Conservation (phyloP, 1,139 yeast genomes). For the Eremothecium cymbalariae region DNA sequence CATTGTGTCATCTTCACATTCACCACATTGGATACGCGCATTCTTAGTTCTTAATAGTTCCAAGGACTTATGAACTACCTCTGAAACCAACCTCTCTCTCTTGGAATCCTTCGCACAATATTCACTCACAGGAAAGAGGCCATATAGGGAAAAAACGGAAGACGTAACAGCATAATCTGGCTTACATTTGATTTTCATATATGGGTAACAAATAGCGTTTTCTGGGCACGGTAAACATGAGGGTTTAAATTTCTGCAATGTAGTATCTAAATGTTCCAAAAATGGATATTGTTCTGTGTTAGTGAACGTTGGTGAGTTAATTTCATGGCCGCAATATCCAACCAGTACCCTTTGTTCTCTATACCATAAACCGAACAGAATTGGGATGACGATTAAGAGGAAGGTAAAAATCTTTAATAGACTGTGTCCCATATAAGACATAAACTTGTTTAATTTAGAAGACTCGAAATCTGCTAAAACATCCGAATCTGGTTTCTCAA, state of each 20-base stretch:
- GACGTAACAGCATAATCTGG: slow-evolving; percentile 52
- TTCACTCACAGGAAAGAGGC: slow-evolving; percentile 51
- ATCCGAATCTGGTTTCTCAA: slow-evolving; percentile 3
- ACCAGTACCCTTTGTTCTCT: slow-evolving; percentile 49
- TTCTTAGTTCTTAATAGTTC: slow-evolving; percentile 60
- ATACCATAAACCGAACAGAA: slow-evolving; percentile 46
- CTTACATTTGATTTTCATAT: slow-evolving; percentile 55
- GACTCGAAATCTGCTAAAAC: background rate
- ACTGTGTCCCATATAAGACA: slow-evolving; percentile 9
- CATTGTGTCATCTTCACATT: slow-evolving; percentile 36
- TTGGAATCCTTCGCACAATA: slow-evolving; percentile 71
- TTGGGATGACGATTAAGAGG: slow-evolving; percentile 16
- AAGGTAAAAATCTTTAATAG: slow-evolving; percentile 13
- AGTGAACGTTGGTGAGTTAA: slow-evolving; percentile 29
- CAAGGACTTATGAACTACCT: slow-evolving; percentile 60
- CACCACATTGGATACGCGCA: slow-evolving; percentile 64
- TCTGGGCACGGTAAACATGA: slow-evolving; percentile 69
- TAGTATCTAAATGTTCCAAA: slow-evolving; percentile 18
- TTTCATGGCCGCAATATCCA: slow-evolving; percentile 64
- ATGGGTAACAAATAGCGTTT: slow-evolving; percentile 66
- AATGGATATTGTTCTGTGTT: slow-evolving; percentile 18
- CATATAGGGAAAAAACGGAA: slow-evolving; percentile 51
- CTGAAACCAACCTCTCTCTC: slow-evolving; percentile 59
- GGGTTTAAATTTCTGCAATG: slow-evolving; percentile 39
- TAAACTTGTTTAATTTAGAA: background rate